Percentiles rank a stretch among this genome's conserved stretches.
These are phyloP conservation scores for Xylaria flabelliformis DNA, from an alignment of 495 filamentous ascomycete species.

Conservation along the genomic window DNA sequence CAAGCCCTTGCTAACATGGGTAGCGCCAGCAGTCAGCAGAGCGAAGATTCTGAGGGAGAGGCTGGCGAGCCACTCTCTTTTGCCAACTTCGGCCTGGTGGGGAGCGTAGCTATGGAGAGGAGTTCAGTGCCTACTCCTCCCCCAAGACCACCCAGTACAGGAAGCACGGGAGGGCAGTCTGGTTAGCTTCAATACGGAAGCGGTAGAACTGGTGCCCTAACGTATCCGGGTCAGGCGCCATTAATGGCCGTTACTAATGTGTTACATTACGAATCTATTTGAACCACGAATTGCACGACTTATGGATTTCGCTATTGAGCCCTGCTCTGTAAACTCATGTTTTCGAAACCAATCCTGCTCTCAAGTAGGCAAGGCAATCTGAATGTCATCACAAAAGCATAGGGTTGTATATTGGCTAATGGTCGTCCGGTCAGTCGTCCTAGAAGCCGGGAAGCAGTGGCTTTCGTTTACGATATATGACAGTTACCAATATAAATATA, in stretches of 20 bases:
- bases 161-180: constrained; percentile 35
- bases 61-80: constrained; percentile 34
- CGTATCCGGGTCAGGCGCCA: constrained; percentile 6
- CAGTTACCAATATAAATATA: not conserved
- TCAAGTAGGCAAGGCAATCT: not conserved
- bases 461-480: not conserved
- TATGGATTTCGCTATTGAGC: not conserved
- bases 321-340: not conserved
- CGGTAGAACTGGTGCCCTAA: not conserved
- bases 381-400: not conserved
- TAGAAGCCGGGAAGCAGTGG: not conserved
- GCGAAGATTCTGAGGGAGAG: constrained; percentile 42
- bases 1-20: constrained; percentile 42
- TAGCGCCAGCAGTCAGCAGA: constrained; percentile 36
- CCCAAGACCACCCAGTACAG: constrained; percentile 50
- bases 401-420: not conserved
- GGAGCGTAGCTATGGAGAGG: constrained; percentile 55
- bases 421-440: not conserved
- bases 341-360: not conserved
- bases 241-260: not conserved
- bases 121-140: constrained; percentile 43
- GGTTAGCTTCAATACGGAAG: constrained; percentile 15
- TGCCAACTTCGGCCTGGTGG: constrained; percentile 37
- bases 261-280: not conserved
- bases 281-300: not conserved